Conservation (phyloP, 306 rosid genomes). For the Castanopsis chinensis region DNA sequence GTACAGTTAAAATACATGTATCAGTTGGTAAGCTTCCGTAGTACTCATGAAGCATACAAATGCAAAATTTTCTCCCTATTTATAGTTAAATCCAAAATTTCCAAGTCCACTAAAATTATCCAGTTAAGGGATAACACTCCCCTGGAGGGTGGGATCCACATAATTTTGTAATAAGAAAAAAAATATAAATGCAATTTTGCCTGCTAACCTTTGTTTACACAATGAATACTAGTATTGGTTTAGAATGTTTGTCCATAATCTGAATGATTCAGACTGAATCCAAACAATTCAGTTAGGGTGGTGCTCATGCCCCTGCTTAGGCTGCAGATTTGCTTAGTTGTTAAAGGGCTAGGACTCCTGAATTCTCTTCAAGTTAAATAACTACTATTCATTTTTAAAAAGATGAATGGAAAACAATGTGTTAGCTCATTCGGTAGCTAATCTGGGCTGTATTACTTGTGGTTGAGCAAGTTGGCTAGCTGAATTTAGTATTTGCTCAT, state of each 20-base stretch:
- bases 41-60: background rate
- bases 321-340: background rate
- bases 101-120: background rate
- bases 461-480: background rate
- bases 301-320: background rate
- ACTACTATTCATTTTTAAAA: background rate
- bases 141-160: background rate
- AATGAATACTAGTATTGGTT: background rate
- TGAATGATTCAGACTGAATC: background rate
- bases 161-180: background rate
- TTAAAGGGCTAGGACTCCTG: background rate
- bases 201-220: background rate
- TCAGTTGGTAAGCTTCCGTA: conserved; percentile 64
- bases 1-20: conserved; percentile 62
- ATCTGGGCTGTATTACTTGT: background rate
- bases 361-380: background rate
- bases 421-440: background rate
- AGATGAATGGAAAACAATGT: background rate
- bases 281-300: background rate
- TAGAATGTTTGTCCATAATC: background rate
- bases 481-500: background rate
- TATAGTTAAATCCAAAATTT: background rate
- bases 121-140: background rate
- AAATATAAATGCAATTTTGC: background rate
- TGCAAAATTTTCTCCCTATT: background rate